Base-by-base conservation (phyloP, 371 early-diverging fungal genomes). In the Syncephalastrum monosporum region DNA sequence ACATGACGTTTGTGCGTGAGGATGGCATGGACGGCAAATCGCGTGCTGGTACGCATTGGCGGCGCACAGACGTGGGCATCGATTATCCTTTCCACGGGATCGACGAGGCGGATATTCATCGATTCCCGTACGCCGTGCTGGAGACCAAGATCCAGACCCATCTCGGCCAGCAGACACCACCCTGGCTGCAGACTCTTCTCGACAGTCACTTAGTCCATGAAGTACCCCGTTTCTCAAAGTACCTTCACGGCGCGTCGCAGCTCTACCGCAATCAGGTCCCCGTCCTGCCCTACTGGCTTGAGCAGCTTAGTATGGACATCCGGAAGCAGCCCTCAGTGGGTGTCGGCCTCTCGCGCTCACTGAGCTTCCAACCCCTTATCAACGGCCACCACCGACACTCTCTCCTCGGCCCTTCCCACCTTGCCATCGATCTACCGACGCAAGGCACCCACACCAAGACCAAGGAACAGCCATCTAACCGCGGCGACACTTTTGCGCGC, bases 151-250 rank as follows among this genome's bases (percentile, higher is more conserved):
- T 98, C 47, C 96, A 97, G 72, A 94, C 90, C 12, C 86, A 90
- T 58, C 77, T 88, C 19, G 99, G 98, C 17, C 90, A 91, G 25
- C 86, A 89, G 55, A 88, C 92, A 0, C 97, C 98, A 2, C 78
- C 82, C 47, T 99, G 99, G 99, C 91, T 98, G 17, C 75, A 84
- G 4, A 86, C 90, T 17, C 79, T 99, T 29, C 81, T 96, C 60
- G 83, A 87, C 33, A 86, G 89, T 55, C 90, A 93, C 61, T 71
- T 98, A 55, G 97, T 98, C 12, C 91, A 95, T 70, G 95, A 94
- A 52, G 97, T 98, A 8, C 97, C 98, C 53, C 96, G 96, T 63
- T 99, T 99, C 77, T 93, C 94, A 54, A 99, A 99, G 74, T 99
- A 95, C 78, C 83, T 97, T 47, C 99, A 99, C 73, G 99, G 99